Conservation (phyloP, 1,139 yeast species). For the Waltiozyma solani region DNA sequence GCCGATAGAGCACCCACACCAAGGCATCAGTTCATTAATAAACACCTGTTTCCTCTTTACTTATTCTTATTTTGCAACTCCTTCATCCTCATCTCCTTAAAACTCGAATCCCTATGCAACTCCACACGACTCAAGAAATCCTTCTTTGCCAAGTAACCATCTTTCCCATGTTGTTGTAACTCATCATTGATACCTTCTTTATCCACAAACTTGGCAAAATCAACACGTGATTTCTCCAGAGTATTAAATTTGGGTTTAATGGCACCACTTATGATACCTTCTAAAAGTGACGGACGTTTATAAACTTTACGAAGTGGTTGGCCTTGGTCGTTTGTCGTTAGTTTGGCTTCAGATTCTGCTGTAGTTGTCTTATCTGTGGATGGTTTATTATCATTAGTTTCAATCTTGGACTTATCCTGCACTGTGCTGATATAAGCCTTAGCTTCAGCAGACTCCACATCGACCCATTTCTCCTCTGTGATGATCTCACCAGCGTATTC, state of each 20-base stretch:
- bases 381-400: not conserved
- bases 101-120: conserved; percentile 49
- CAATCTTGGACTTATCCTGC: conserved; percentile 15
- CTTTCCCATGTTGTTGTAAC: conserved; percentile 60
- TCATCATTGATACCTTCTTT: conserved; percentile 78
- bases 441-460: conserved; percentile 75
- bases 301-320: conserved; percentile 28
- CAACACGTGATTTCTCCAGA: conserved; percentile 82
- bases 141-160: conserved; percentile 84
- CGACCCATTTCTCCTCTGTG: conserved; percentile 71
- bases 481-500: conserved; percentile 85
- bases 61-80: conserved; percentile 20
- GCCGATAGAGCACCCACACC: too few relatives aligned
- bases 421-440: conserved; percentile 47
- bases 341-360: conserved; percentile 4
- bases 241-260: conserved; percentile 72
- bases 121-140: conserved; percentile 80
- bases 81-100: conserved; percentile 42
- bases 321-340: conserved; percentile 16
- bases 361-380: conserved; percentile 2
- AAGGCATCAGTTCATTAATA: too few relatives aligned
- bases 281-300: conserved; percentile 70
- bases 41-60: too few relatives aligned
- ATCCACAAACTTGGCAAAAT: conserved; percentile 95
- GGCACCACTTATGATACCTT: conserved; percentile 52